Evolutionary conservation across 176 grass and related monocot species (phyloP), one percentile per base, ranked within the genome.

Genomic region (Musa itinerans): DNA sequence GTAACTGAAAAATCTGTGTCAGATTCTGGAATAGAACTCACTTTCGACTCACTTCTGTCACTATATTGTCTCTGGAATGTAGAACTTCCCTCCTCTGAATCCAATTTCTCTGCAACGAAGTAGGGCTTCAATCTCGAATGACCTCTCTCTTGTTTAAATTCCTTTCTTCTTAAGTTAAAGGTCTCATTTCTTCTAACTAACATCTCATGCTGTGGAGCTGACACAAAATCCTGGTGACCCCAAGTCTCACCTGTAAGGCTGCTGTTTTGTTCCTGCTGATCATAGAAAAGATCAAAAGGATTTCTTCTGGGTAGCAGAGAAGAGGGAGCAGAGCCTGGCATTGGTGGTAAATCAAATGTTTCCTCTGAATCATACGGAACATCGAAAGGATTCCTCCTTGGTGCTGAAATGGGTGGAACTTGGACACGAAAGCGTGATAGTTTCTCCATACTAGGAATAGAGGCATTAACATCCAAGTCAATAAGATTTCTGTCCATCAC

Each of bases 291-390:
- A 74, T 99, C 95, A 86, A 99, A 99, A 53, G 88, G 88, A 52
- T 93, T 94, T 65, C 82, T 86, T 83, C 84, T 79, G 63, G 86
- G 71, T 72, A 85, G 83, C 78, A 99, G 68, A 73, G 93, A 76
- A 34, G 95, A 94, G 64, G 90, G 95, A 78, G 95, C 95, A 87
- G 95, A 99, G 19, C 95, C 86, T 49, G 95, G 95, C 84, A 91
- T 58, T 20, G 70, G 71, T 54, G 50, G 71, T 17, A 73, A 15
- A 73, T 52, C 69, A 3, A 65, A 25, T 22, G 10, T 71, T 87
- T 91, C 87, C 63, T 88, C 88, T 14, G 79, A 63, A 83, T 83
- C 87, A 86, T 86, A 88, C 0, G 83, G 82, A 84, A 87, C 68
- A 78, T 98, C 95, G 64, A 98, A 99, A 0, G 90, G 95, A 71